phyloP scores from a whole-genome alignment of 495 filamentous ascomycete genomes.

The Halenospora varia region DNA sequence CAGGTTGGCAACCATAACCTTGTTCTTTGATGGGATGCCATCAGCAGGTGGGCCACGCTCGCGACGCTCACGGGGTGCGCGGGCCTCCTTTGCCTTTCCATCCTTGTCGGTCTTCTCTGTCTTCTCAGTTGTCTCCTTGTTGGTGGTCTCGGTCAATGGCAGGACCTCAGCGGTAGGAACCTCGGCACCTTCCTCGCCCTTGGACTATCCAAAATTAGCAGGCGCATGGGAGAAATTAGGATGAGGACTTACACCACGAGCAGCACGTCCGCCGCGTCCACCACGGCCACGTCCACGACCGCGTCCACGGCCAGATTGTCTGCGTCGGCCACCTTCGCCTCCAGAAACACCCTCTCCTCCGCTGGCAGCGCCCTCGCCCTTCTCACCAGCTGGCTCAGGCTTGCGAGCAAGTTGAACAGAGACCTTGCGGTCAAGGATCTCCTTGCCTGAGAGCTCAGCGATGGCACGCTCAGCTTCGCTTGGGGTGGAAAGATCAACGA shows the following conservation, averaged over 20 bases:
- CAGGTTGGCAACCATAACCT: conserved; percentile 99
- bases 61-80: conserved; percentile 54
- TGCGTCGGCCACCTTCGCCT: conserved; percentile 72
- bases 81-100: conserved; percentile 25
- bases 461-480: conserved; percentile 93
- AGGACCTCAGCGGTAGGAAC: conserved; percentile 27
- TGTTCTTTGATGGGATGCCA: conserved; percentile 96
- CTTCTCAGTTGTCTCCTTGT: conserved; percentile 30
- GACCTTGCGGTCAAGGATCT: conserved; percentile 96
- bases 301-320: conserved; percentile 66
- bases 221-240: neutral
- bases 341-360: conserved; percentile 64
- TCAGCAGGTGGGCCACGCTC: conserved; percentile 96
- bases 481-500: conserved; percentile 94
- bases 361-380: conserved; percentile 64
- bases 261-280: conserved; percentile 70
- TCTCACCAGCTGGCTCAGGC: conserved; percentile 80
- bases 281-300: conserved; percentile 70
- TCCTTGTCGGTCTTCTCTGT: conserved; percentile 31
- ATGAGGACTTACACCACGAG: conserved; percentile 60
- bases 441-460: conserved; percentile 88
- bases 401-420: conserved; percentile 98
- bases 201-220: conserved; percentile 26
- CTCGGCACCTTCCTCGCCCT: conserved; percentile 28
- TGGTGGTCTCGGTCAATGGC: conserved; percentile 5